phyloP scores from a whole-genome alignment of 2,329 filamentous ascomycete species.

The Ceratocystis eucalypticola region DNA sequence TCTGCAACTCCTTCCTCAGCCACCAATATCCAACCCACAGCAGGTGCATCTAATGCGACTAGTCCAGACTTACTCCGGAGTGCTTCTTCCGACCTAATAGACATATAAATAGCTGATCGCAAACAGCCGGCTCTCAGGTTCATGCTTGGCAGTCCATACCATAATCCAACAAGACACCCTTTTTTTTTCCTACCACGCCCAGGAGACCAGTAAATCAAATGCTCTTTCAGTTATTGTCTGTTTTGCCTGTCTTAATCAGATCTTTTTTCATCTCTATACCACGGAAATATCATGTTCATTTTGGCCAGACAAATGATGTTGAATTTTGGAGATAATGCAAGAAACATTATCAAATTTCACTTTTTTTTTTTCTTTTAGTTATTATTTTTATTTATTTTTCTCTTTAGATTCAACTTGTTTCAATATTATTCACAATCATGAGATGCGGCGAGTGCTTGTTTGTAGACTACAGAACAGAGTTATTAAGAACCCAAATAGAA shows the following conservation, averaged over 20 bases:
- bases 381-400: not conserved
- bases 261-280: constrained; percentile 6
- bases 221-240: not conserved
- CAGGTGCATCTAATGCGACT: not conserved
- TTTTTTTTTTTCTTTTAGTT: constrained; percentile 22
- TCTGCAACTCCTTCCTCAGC: constrained; percentile 43
- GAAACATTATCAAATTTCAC: constrained; percentile 27
- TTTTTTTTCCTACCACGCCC: not conserved
- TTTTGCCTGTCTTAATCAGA: not conserved
- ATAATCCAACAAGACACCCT: no score
- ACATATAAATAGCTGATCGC: constrained; percentile 7
- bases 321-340: not conserved
- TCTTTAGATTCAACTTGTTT: not conserved
- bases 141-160: not conserved
- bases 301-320: not conserved
- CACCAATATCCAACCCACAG: not conserved
- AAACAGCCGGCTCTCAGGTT: not conserved
- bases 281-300: not conserved
- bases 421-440: constrained; percentile 9
- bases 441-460: not conserved
- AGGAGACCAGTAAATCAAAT: not conserved
- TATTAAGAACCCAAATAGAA: not conserved
- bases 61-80: constrained; percentile 6
- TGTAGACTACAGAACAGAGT: not conserved
- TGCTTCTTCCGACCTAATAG: constrained; percentile 17